Evolutionary conservation across 1,284 basidiomycete genomes (phyloP).

Genomic region (Cutaneotrichosporon arboriforme): DNA sequence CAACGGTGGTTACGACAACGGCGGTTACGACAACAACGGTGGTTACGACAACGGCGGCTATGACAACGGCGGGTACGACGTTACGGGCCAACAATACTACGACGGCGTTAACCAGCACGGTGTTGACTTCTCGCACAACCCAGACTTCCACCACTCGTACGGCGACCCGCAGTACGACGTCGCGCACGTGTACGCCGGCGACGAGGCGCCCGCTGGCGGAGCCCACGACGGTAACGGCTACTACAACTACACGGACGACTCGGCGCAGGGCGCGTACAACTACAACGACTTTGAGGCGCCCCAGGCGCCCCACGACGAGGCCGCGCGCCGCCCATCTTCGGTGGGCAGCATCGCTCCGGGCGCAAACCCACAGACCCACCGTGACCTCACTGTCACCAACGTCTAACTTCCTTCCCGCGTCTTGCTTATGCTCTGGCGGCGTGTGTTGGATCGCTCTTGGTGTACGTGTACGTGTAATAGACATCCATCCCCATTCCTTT

Average conservation of each 20-base stretch:
- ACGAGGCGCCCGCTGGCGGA: not conserved
- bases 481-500: too few relatives aligned
- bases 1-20: not conserved
- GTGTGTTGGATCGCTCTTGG: too few relatives aligned
- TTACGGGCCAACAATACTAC: constrained; percentile 13
- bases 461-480: too few relatives aligned
- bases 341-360: constrained; percentile 1
- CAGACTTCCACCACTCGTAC: constrained; percentile 23
- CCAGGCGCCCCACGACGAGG: not conserved
- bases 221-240: not conserved
- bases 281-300: constrained; percentile 1
- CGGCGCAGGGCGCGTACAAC: not conserved
- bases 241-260: constrained; percentile 2
- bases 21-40: constrained; percentile 3
- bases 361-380: not conserved
- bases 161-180: constrained; percentile 39
- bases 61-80: constrained; percentile 34
- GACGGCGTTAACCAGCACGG: constrained; percentile 6
- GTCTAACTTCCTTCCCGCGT: not conserved
- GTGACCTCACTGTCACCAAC: constrained; percentile 6
- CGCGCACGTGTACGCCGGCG: constrained; percentile 5
- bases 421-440: too few relatives aligned
- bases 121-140: constrained; percentile 1
- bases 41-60: constrained; percentile 32
- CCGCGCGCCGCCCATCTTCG: not conserved